Percentiles rank a stretch among this genome's conserved stretches.
These are phyloP conservation scores for Colletotrichum abscissum DNA, from an alignment of 2,329 filamentous ascomycete genomes.

Conservation along the genomic window DNA sequence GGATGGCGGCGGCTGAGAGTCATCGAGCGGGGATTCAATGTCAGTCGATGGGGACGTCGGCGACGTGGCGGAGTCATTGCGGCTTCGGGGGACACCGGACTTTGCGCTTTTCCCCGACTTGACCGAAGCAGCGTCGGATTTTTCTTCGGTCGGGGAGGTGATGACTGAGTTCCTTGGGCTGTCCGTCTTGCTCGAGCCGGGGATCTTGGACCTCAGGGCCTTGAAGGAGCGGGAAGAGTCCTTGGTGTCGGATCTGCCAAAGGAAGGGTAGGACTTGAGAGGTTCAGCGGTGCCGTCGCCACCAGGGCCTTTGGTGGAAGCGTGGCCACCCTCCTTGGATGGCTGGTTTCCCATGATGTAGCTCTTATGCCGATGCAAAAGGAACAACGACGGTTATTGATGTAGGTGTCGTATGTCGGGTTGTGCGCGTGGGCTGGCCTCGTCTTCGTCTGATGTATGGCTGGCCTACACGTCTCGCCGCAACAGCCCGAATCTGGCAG, in stretches of 20 bases:
- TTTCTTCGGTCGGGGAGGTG: slow-evolving; percentile 76
- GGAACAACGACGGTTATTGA: not conserved
- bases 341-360: slow-evolving; percentile 79
- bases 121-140: slow-evolving; percentile 79
- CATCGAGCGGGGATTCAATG: slow-evolving; percentile 57
- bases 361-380: slow-evolving; percentile 9
- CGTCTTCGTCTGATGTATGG: slow-evolving; percentile 40
- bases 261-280: slow-evolving; percentile 89
- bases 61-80: slow-evolving; percentile 55
- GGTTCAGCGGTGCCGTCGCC: slow-evolving; percentile 60
- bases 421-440: slow-evolving; percentile 28
- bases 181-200: slow-evolving; percentile 76
- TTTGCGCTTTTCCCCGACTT: slow-evolving; percentile 74
- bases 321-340: slow-evolving; percentile 68
- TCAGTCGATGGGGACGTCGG: slow-evolving; percentile 51
- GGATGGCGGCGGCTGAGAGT: slow-evolving; percentile 79
- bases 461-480: slow-evolving; percentile 38
- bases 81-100: slow-evolving; percentile 59
- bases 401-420: slow-evolving; percentile 21
- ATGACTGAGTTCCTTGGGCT: slow-evolving; percentile 83
- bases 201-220: slow-evolving; percentile 89
- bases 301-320: slow-evolving; percentile 59
- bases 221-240: slow-evolving; percentile 90
- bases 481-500: slow-evolving; percentile 29
- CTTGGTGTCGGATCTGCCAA: slow-evolving; percentile 91